Conservation (phyloP, 768 basidiomycete species). For the Macrocybe gigantea region DNA sequence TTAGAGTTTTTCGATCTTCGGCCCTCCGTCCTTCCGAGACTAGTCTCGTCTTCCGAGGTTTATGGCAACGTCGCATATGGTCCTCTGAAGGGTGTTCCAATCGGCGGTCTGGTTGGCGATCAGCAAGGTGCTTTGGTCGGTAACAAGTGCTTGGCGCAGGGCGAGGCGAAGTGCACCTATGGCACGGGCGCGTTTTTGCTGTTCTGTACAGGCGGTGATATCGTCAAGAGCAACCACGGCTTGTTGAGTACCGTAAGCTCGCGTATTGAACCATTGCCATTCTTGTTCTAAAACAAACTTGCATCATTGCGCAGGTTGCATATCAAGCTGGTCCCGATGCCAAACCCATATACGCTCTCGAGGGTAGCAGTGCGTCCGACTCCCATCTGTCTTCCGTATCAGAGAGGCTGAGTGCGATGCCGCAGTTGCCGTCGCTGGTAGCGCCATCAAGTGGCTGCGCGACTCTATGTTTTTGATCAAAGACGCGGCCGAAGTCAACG, state of each 20-base stretch:
- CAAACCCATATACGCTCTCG: slow-evolving; percentile 87
- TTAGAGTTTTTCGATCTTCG: slow-evolving; percentile 85
- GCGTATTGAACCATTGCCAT: background rate
- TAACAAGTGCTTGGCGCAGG: slow-evolving; percentile 88
- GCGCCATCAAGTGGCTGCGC: slow-evolving; percentile 93
- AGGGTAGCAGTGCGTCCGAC: slow-evolving; percentile 75
- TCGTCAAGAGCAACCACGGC: slow-evolving; percentile 82
- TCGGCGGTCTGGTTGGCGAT: slow-evolving; percentile 95
- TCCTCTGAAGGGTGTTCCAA: slow-evolving; percentile 66
- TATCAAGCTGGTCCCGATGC: slow-evolving; percentile 79
- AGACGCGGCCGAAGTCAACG: slow-evolving; percentile 79
- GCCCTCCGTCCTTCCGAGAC: slow-evolving; percentile 69
- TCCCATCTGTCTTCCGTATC: slow-evolving; percentile 1
- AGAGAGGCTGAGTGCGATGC: background rate
- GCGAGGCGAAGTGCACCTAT: slow-evolving; percentile 97
- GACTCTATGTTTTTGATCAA: slow-evolving; percentile 85
- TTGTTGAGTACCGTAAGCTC: slow-evolving; percentile 75
- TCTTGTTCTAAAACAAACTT: background rate
- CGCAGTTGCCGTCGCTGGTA: slow-evolving; percentile 88
- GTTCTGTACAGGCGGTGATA: slow-evolving; percentile 88
- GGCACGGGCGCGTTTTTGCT: slow-evolving; percentile 96
- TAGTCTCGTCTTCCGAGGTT: slow-evolving; percentile 89
- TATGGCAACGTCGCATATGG: slow-evolving; percentile 77
- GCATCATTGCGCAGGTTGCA: slow-evolving; percentile 52
- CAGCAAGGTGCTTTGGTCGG: slow-evolving; percentile 96